Conservation (phyloP, 177 flowering plant species). For the Vitis hybrid region DNA sequence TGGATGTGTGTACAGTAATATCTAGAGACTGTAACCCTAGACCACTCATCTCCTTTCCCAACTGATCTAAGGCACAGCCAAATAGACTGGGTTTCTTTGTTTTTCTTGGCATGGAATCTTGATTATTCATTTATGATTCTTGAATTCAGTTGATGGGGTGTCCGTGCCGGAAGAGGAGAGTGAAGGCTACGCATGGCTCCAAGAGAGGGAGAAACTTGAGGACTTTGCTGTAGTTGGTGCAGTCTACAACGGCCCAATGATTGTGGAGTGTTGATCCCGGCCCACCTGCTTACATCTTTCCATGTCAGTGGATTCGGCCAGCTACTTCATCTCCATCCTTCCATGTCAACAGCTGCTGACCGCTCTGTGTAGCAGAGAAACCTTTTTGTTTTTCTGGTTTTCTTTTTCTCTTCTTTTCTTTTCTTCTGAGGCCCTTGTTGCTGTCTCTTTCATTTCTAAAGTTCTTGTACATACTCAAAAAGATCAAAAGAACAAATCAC, state of each 20-base stretch:
- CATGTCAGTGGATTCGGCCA: neutral
- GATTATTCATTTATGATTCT: neutral
- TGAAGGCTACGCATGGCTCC: conserved; percentile 68
- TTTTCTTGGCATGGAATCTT: no score
- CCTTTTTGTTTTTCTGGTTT: neutral
- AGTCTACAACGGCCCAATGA: conserved; percentile 68
- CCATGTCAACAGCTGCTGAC: conserved; percentile 5
- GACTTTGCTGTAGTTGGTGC: conserved; percentile 63
- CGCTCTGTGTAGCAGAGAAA: neutral
- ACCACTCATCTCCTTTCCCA: no score
- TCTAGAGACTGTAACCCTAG: no score
- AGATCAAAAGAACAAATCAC: neutral
- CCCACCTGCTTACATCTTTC: neutral
- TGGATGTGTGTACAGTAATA: no score
- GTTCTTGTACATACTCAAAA: conserved; percentile 22
- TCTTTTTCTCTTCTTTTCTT: neutral
- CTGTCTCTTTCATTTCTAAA: conserved; percentile 6
- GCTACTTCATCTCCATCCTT: neutral
- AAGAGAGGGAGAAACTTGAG: conserved; percentile 61
- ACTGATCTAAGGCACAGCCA: no score
- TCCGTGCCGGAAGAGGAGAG: conserved; percentile 44
- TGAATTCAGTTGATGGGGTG: conserved; percentile 35
- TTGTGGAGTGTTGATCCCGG: conserved; percentile 36
- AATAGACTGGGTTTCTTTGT: no score
- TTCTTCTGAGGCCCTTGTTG: conserved; percentile 3